Conservation (phyloP, 2,329 filamentous ascomycete species). For the Thelonectria blattea region DNA sequence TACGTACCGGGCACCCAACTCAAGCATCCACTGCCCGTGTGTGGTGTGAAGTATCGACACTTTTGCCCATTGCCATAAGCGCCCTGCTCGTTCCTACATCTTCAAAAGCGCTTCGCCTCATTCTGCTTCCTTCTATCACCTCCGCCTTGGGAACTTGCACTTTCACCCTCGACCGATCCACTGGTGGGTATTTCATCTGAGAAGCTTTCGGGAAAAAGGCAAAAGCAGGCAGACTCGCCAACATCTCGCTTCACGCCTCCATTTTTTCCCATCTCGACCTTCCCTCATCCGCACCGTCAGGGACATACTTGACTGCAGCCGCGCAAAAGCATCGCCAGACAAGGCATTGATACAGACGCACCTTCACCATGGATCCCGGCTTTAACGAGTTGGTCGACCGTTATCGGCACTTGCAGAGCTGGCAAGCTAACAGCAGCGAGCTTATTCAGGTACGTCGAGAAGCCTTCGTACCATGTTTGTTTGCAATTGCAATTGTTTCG, state of each 20-base stretch:
- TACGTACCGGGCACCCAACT: background rate
- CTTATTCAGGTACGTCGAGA: conserved; percentile 53
- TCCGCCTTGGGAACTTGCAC: background rate
- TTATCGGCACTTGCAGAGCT: conserved; percentile 51
- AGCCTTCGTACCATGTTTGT: background rate
- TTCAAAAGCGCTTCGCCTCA: background rate
- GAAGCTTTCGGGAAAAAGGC: conserved; percentile 11
- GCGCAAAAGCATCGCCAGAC: background rate
- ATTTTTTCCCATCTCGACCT: background rate
- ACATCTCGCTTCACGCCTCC: background rate
- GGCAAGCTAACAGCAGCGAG: conserved; percentile 49
- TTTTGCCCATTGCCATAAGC: background rate
- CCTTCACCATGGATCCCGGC: conserved; percentile 36
- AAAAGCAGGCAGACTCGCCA: conserved; percentile 1
- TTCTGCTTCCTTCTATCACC: background rate
- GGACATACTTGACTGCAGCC: background rate
- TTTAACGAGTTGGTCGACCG: conserved; percentile 55
- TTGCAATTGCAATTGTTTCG: background rate
- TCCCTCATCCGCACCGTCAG: background rate
- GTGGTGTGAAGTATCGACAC: background rate
- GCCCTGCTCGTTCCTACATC: background rate
- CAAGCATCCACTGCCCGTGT: background rate
- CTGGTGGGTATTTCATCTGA: conserved; percentile 5
- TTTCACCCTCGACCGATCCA: background rate
- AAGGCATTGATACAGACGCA: background rate